phyloP scores from a whole-genome alignment of 2,329 filamentous ascomycete genomes.

The Bipolaris sorokiniana region DNA sequence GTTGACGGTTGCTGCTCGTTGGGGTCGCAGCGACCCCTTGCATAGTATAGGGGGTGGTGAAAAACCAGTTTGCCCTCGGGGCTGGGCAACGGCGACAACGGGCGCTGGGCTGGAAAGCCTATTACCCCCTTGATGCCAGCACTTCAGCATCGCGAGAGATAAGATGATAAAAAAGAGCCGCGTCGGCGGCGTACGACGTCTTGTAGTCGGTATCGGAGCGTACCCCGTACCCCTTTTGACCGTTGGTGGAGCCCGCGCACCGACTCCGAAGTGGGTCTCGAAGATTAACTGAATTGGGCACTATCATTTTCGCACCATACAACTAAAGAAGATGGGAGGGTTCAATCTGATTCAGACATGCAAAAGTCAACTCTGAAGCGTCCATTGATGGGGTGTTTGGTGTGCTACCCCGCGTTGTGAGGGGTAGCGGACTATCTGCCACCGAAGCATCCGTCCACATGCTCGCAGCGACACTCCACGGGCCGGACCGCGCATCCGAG shows the following conservation, averaged over 20 bases:
- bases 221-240: not conserved
- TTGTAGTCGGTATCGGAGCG: not conserved
- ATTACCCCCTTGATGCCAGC: not conserved
- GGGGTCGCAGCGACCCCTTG: conserved; percentile 1
- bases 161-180: not conserved
- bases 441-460: conserved; percentile 35
- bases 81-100: not conserved
- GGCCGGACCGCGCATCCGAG: conserved; percentile 31
- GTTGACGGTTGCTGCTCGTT: conserved; percentile 1
- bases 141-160: not conserved
- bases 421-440: conserved; percentile 23
- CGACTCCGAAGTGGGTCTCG: not conserved
- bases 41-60: not conserved
- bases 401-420: conserved; percentile 16
- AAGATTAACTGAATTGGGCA: not conserved
- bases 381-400: conserved; percentile 1
- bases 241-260: not conserved
- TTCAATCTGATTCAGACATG: not conserved
- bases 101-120: not conserved
- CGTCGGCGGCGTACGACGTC: not conserved
- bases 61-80: not conserved
- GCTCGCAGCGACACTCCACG: conserved; percentile 11
- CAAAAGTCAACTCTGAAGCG: not conserved
- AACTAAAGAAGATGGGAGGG: not conserved
- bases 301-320: conserved; percentile 4